These are phyloP conservation scores for Scutellaria baicalensis DNA, from an alignment of 257 asterid genomes.

Conservation along the genomic window DNA sequence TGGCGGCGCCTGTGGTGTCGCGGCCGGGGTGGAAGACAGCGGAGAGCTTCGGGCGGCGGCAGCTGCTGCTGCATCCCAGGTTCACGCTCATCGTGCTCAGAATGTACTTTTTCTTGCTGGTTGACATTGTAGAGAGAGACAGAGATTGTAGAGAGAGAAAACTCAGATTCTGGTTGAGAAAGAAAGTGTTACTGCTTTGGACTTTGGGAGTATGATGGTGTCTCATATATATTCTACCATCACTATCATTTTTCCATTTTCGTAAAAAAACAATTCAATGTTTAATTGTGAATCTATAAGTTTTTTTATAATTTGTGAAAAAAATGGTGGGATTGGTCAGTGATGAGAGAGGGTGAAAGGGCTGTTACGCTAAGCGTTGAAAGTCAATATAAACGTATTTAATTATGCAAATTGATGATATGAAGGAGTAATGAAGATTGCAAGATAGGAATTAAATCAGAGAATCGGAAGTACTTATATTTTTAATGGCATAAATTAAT, in stretches of 20 bases:
- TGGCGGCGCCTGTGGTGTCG: slow-evolving; percentile 1
- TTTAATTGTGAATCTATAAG: too few relatives aligned
- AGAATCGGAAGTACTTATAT: background rate
- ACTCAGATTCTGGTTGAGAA: background rate
- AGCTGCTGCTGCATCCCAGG: slow-evolving; percentile 61
- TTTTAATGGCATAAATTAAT: background rate
- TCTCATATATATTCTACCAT: slow-evolving; percentile 29
- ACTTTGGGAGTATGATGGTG: slow-evolving; percentile 9
- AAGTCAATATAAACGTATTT: background rate
- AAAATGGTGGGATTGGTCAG: too few relatives aligned
- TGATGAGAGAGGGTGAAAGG: background rate
- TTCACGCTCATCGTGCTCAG: slow-evolving; percentile 36
- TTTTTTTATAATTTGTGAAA: too few relatives aligned
- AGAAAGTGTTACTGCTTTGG: background rate
- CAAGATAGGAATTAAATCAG: background rate
- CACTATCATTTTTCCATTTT: too few relatives aligned
- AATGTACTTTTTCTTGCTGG: slow-evolving; percentile 33
- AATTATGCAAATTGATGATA: background rate
- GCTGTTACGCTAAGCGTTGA: slow-evolving; percentile 2
- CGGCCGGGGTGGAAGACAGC: slow-evolving; percentile 46
- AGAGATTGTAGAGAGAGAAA: background rate
- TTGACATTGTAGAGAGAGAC: slow-evolving; percentile 33
- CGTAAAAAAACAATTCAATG: too few relatives aligned
- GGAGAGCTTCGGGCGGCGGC: slow-evolving; percentile 57
- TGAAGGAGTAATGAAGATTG: background rate